Conservation (phyloP, 495 filamentous ascomycete genomes). For the Xylaria intraflava region DNA sequence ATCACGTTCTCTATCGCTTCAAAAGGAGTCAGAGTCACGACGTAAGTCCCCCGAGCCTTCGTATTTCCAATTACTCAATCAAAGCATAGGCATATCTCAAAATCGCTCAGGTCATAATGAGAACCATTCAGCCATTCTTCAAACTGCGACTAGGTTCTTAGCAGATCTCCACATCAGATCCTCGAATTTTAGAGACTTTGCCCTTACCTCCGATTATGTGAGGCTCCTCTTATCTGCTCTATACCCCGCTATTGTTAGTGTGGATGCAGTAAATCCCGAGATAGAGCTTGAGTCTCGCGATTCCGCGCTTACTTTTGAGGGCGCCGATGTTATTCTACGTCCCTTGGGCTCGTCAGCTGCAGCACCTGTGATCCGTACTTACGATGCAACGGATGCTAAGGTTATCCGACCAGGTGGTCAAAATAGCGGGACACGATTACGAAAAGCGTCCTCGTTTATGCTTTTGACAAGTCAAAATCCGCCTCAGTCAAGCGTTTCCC, state of each 20-base stretch:
- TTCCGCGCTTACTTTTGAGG: slow-evolving; percentile 74
- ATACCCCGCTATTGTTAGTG: slow-evolving; percentile 78
- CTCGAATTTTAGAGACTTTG: slow-evolving; percentile 70
- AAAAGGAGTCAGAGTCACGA: slow-evolving; percentile 44
- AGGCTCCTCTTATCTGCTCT: slow-evolving; percentile 69
- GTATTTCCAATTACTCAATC: not conserved
- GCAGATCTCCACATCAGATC: slow-evolving; percentile 69
- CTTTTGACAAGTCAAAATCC: slow-evolving; percentile 67
- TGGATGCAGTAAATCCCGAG: slow-evolving; percentile 72
- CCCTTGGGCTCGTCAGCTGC: slow-evolving; percentile 52
- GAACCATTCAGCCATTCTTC: slow-evolving; percentile 52
- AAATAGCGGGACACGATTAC: slow-evolving; percentile 51
- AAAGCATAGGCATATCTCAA: slow-evolving; percentile 11
- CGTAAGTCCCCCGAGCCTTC: slow-evolving; percentile 31
- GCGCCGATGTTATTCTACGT: slow-evolving; percentile 72
- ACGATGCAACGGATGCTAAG: slow-evolving; percentile 42
- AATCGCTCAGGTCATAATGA: slow-evolving; percentile 44
- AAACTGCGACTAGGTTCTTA: slow-evolving; percentile 71
- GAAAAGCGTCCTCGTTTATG: slow-evolving; percentile 82
- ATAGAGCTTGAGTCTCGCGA: slow-evolving; percentile 75
- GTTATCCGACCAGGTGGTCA: slow-evolving; percentile 24
- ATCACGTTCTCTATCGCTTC: slow-evolving; percentile 42
- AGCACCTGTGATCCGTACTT: slow-evolving; percentile 64
- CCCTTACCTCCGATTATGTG: slow-evolving; percentile 66
- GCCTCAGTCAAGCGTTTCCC: slow-evolving; percentile 51